Conservation (phyloP, 1,284 basidiomycete genomes). For the Agaricales sp. region DNA sequence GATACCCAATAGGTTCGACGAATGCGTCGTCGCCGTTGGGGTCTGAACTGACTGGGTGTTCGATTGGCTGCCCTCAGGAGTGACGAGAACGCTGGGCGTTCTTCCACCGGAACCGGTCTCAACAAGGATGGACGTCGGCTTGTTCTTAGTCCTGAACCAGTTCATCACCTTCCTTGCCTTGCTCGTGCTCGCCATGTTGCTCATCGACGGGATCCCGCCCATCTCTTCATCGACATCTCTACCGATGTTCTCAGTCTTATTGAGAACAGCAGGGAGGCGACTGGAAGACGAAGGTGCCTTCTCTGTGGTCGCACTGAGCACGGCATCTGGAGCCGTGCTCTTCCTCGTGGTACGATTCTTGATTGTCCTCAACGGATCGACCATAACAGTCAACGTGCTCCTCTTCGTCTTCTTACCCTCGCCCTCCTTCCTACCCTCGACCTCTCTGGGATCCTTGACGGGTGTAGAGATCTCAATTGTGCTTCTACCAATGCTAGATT, state of each 20-base stretch:
- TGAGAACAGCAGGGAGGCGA: constrained; percentile 3
- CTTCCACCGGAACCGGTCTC: background rate
- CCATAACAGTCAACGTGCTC: constrained; percentile 78
- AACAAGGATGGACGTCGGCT: constrained; percentile 31
- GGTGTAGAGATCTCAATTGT: constrained; percentile 5
- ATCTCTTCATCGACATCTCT: constrained; percentile 9
- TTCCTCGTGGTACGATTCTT: constrained; percentile 33
- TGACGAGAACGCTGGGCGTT: constrained; percentile 10
- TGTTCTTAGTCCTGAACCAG: constrained; percentile 70
- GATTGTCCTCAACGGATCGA: constrained; percentile 61
- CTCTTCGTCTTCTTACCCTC: constrained; percentile 50
- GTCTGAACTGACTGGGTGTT: background rate
- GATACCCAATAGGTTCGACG: constrained; percentile 25
- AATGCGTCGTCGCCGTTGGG: constrained; percentile 8
- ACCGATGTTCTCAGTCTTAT: constrained; percentile 5
- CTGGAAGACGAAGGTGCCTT: constrained; percentile 23
- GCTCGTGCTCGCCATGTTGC: constrained; percentile 31
- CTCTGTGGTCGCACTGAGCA: background rate
- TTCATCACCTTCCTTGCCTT: constrained; percentile 75
- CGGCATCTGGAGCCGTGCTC: constrained; percentile 16
- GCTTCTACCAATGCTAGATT: background rate
- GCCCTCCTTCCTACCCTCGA: constrained; percentile 15
- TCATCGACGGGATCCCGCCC: constrained; percentile 27
- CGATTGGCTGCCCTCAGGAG: constrained; percentile 14
- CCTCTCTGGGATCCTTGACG: constrained; percentile 7